Evolutionary conservation across 345 rosid species (phyloP), one percentile per base, ranked within the genome.

Genomic region (Aquilaria sinensis): DNA sequence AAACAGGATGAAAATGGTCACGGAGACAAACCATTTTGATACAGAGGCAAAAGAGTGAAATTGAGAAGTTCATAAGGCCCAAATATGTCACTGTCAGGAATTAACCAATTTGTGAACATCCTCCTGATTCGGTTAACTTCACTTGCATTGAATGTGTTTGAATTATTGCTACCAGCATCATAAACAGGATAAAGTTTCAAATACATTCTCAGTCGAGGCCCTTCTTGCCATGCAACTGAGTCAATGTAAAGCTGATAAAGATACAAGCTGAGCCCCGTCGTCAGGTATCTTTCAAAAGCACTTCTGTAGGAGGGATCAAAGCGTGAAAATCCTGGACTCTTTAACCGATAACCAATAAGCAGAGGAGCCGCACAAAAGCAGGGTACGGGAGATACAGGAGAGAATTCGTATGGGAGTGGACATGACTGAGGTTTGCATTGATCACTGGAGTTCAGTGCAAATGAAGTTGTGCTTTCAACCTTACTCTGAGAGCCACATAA

Each of bases 61-160:
- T 70, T 64, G 67, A 94, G 70, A 69, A 94, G 95, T 73, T 94
- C 99, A 52, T 90, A 94, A 31, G 99, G 97, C 47, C 99, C 99
- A 76, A 85, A 94, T 61, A 86, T 16, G 0, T 85, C 91, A 52
- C 73, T 82, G 56, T 85, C 91, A 30, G 46, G 70, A 65, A 94
- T 85, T 23, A 3, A 58, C 99, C 99, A 94, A 54, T 83, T 88
- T 10, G 95, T 86, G 80, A 90, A 90, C 81, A 74, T 74, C 57
- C 49, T 16, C 57, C 69, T 62, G 70, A 94, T 80, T 45, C 99
- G 79, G 15, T 9, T 70, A 66, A 83, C 71, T 81, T 94, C 99
- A 33, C 84, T 90, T 29, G 0, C 41, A 69, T 90, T 81, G 74
- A 94, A 94, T 56, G 30, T 11, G 80, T 64, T 49, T 55, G 89